Evolutionary conservation across 257 asterid species (phyloP), one percentile per base, ranked within the genome.

Genomic region (Pogostemon cablin): DNA sequence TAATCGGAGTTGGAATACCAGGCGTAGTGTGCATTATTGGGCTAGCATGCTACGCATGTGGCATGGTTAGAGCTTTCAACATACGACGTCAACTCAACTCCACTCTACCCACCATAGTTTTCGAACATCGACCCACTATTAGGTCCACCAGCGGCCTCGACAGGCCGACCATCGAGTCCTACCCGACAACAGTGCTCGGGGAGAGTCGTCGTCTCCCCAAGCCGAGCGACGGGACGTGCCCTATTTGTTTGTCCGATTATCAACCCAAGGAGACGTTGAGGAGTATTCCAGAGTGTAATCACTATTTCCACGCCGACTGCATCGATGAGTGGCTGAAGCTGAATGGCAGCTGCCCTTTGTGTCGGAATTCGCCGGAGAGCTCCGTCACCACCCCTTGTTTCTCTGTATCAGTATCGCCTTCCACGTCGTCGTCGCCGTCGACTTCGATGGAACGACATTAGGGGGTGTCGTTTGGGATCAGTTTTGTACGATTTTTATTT

Each of bases 291-390:
- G 93, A 85, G 8, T 93, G 98, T 83, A 81, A 85, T 62, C 98
- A 93, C 71, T 88, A 79, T 72, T 93, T 83, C 68, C 98, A 93
- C 46, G 87, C 73, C 0, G 74, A 76, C 9, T 93, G 98, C 69
- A 75, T 93, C 0, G 97, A 90, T 57, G 96, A 90, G 74, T 93
- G 98, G 98, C 95, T 93, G 15, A 86, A 76, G 80, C 83, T 85
- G 72, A 93, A 93, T 6, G 95, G 90, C 2, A 82, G 84, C 5
- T 93, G 98, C 41, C 98, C 98, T 0, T 10, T 93, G 73, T 93
- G 98, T 59, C 71, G 98, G 61, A 88, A 85, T 56, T 82, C 92
- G 3, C 96, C 87, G 0, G 85, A 86, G 15, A 69, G 80, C 65
- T 70, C 79, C 4, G 4, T 54, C 2, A 67, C 63, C 66, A 80